phyloP scores from a whole-genome alignment of 495 filamentous ascomycete species.

The Geoglossum glabrum region DNA sequence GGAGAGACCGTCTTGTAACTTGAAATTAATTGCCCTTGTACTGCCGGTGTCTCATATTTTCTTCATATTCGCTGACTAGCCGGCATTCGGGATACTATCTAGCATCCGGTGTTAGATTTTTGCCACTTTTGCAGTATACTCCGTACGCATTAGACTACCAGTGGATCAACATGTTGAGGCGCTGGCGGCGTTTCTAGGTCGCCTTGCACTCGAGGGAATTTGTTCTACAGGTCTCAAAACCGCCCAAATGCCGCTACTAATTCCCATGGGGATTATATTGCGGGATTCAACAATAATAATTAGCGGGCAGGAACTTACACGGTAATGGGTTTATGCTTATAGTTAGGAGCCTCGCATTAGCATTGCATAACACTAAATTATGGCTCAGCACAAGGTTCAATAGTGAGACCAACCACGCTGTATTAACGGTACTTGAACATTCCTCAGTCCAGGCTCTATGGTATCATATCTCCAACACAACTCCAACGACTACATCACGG shows the following conservation, averaged over 20 bases:
- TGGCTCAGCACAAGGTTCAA: background rate
- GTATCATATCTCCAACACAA: background rate
- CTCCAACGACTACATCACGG: background rate
- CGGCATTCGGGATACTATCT: too few relatives aligned
- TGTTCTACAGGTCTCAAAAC: too few relatives aligned
- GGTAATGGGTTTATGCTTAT: background rate
- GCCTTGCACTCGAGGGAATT: background rate
- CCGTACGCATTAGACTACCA: too few relatives aligned
- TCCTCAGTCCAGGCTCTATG: background rate
- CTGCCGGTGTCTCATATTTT: too few relatives aligned
- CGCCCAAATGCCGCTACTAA: background rate
- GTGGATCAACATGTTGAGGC: too few relatives aligned
- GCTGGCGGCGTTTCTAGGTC: too few relatives aligned
- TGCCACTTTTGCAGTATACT: too few relatives aligned
- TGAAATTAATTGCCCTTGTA: too few relatives aligned
- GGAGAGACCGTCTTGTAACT: too few relatives aligned
- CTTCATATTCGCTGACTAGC: too few relatives aligned
- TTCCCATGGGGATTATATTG: background rate
- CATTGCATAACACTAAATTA: background rate
- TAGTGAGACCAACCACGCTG: constrained; percentile 1
- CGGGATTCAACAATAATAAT: background rate
- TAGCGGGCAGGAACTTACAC: background rate
- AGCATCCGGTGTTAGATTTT: too few relatives aligned
- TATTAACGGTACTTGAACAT: background rate
- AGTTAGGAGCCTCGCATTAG: background rate